Conservation (phyloP, 441 rosid species). For the Isatis lusitanica region DNA sequence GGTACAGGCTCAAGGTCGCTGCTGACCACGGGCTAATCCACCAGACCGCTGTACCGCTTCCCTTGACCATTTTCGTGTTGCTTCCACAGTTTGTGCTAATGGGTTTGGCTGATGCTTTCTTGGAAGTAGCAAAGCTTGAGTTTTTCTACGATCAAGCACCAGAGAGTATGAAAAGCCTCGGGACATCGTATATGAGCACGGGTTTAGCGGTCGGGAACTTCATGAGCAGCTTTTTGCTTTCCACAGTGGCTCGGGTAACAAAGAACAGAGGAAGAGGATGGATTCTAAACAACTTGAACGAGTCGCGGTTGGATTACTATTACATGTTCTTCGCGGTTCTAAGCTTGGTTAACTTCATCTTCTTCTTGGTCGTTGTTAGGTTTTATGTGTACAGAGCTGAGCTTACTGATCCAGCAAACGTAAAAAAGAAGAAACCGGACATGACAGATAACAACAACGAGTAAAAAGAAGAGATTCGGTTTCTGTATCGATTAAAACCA, state of each 20-base stretch:
- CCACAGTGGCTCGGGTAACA: constrained; percentile 62
- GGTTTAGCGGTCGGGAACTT: constrained; percentile 70
- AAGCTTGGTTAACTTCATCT: constrained; percentile 50
- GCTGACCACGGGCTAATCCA: constrained; percentile 47
- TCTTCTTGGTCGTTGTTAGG: constrained; percentile 58
- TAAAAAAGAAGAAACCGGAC: constrained; percentile 38
- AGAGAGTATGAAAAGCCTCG: constrained; percentile 89
- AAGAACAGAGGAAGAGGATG: constrained; percentile 50
- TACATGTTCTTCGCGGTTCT: constrained; percentile 66
- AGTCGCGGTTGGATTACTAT: constrained; percentile 63
- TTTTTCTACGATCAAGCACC: constrained; percentile 96
- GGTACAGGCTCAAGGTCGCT: constrained; percentile 58
- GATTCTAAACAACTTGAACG: constrained; percentile 75
- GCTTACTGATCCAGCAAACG: constrained; percentile 31
- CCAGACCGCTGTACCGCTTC: constrained; percentile 55
- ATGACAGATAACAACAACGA: background rate
- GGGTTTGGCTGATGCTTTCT: constrained; percentile 83
- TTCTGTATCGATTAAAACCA: background rate
- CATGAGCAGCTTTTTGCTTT: constrained; percentile 71
- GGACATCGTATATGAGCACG: constrained; percentile 64
- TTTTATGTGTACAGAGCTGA: constrained; percentile 62
- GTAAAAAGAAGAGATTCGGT: background rate
- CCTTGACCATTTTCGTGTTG: constrained; percentile 61
- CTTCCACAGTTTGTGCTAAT: constrained; percentile 84
- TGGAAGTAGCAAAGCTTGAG: constrained; percentile 79